These are phyloP conservation scores for Blumeria graminis DNA, from an alignment of 2,329 filamentous ascomycete genomes.

Conservation along the genomic window DNA sequence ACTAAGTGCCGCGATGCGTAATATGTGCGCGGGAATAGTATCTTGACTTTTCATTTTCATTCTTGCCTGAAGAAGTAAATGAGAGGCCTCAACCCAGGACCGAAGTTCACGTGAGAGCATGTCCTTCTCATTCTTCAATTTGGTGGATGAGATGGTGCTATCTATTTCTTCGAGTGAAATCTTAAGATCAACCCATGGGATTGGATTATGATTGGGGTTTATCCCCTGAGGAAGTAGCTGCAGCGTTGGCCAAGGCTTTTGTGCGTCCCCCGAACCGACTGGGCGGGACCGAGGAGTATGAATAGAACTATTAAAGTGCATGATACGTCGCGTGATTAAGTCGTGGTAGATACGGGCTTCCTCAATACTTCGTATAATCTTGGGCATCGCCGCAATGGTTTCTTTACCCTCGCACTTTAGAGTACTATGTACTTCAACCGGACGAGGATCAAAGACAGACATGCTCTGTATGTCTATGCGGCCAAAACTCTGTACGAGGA, in stretches of 20 bases:
- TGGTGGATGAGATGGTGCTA: conserved; percentile 1
- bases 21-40: conserved; percentile 6
- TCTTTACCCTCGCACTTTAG: conserved; percentile 7
- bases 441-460: conserved; percentile 18
- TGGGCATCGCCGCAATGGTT: conserved; percentile 6
- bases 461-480: conserved; percentile 37
- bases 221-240: conserved; percentile 1
- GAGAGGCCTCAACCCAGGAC: conserved; percentile 5
- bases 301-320: conserved; percentile 7
- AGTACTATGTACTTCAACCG: conserved; percentile 3
- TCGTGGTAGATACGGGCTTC: conserved; percentile 8
- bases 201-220: conserved; percentile 2
- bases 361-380: conserved; percentile 4
- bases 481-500: conserved; percentile 35
- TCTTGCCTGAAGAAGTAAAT: conserved; percentile 2
- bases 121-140: conserved; percentile 3
- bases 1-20: conserved; percentile 4
- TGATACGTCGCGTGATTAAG: conserved; percentile 7
- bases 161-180: conserved; percentile 3
- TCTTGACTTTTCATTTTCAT: conserved; percentile 2
- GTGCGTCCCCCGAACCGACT: not conserved
- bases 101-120: conserved; percentile 4
- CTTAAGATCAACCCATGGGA: conserved; percentile 6
- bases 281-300: not conserved
- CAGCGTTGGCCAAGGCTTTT: not conserved